These are phyloP conservation scores for Dryas alaskensis DNA, from an alignment of 306 rosid genomes.

Conservation along the genomic window DNA sequence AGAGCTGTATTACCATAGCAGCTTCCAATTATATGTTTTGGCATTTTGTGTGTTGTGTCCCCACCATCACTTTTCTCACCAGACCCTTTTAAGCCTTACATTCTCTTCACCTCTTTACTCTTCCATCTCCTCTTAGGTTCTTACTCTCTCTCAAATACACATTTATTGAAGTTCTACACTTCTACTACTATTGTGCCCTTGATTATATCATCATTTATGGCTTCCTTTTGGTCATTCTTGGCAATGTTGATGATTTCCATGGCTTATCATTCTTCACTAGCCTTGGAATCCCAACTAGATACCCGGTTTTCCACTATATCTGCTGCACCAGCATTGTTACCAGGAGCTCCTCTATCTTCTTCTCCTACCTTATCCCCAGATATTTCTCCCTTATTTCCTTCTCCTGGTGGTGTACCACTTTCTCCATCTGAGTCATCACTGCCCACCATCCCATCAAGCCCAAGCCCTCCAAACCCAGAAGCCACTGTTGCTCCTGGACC, in stretches of 20 bases:
- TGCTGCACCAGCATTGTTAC: constrained; percentile 45
- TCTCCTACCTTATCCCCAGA: constrained; percentile 46
- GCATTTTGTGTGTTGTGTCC: constrained; percentile 14
- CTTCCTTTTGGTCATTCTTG: constrained; percentile 32
- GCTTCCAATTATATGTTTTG: constrained; percentile 20
- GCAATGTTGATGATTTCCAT: constrained; percentile 23
- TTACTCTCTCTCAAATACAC: background rate
- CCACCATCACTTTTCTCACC: constrained; percentile 30
- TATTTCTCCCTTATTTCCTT: constrained; percentile 47
- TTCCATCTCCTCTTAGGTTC: background rate
- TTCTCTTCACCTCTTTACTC: background rate
- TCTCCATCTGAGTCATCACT: constrained; percentile 48
- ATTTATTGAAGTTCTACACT: constrained; percentile 16
- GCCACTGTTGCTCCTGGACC: constrained; percentile 30
- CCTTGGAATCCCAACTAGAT: constrained; percentile 19
- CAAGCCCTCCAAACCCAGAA: constrained; percentile 57
- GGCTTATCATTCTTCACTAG: constrained; percentile 21
- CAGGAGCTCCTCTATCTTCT: constrained; percentile 27
- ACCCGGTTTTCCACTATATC: constrained; percentile 37
- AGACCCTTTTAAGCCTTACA: constrained; percentile 21
- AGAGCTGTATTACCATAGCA: constrained; percentile 27
- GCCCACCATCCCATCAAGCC: constrained; percentile 56
- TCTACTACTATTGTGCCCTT: constrained; percentile 3
- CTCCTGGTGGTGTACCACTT: constrained; percentile 35
- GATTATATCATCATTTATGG: constrained; percentile 38